phyloP scores from a whole-genome alignment of 768 basidiomycete genomes.

The Pilatotrama ljubarskyi region DNA sequence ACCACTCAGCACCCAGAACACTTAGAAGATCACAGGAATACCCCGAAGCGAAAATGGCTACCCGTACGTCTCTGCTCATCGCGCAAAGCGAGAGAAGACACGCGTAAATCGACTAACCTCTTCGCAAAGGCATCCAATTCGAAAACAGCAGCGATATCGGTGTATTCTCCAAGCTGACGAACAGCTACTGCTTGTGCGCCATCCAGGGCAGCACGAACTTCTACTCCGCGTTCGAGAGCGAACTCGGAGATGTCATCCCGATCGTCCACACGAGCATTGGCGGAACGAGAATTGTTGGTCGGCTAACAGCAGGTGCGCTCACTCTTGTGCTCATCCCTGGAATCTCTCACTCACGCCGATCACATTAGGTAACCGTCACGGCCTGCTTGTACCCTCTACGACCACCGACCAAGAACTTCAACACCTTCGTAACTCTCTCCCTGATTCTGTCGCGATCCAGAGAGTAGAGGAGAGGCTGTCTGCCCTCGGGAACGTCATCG shows the following conservation, averaged over 20 bases:
- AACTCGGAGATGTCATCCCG: conserved; percentile 89
- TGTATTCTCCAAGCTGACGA: conserved; percentile 96
- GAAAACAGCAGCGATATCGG: conserved; percentile 95
- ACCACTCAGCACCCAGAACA: not conserved
- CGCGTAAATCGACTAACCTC: not conserved
- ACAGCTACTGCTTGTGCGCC: conserved; percentile 94
- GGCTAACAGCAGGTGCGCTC: conserved; percentile 80
- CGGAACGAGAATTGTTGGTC: conserved; percentile 91
- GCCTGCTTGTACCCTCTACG: conserved; percentile 91
- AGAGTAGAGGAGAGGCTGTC: conserved; percentile 96
- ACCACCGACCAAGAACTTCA: conserved; percentile 98
- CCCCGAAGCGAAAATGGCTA: conserved; percentile 51
- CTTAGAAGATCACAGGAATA: not conserved
- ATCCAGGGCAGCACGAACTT: conserved; percentile 97
- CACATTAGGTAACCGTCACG: conserved; percentile 84
- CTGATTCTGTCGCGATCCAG: conserved; percentile 91
- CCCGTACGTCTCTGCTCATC: conserved; percentile 48
- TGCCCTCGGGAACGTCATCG: conserved; percentile 97
- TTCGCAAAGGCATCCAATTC: conserved; percentile 76
- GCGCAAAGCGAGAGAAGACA: not conserved
- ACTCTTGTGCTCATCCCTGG: not conserved
- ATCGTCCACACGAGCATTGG: conserved; percentile 96
- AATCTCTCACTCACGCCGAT: not conserved
- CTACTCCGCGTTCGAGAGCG: conserved; percentile 95
- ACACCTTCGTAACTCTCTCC: conserved; percentile 93